A percentile compares a stretch with the other conserved stretches of the same genome.
Evolutionary conservation across 495 filamentous ascomycete genomes (phyloP).

Genomic region (Staphylotrichum tortipilum): DNA sequence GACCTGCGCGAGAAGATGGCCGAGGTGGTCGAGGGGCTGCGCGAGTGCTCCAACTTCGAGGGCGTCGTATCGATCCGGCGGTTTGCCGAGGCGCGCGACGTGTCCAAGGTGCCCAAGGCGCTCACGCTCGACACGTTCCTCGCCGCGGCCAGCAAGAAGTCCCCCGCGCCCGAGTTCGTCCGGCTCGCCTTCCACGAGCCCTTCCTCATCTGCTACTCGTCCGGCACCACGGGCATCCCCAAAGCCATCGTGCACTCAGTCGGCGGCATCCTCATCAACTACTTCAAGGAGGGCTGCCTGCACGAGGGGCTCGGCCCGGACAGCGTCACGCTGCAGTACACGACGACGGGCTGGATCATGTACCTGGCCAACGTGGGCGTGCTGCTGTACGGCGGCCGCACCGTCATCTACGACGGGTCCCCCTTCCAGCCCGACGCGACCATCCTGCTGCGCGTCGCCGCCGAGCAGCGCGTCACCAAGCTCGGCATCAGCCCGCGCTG

Average conservation of each 20-base stretch:
- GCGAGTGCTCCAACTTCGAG: constrained; percentile 47
- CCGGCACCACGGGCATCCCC: constrained; percentile 63
- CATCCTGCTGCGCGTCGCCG: constrained; percentile 51
- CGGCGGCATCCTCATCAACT: constrained; percentile 52
- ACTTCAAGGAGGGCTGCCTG: constrained; percentile 52
- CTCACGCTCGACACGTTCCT: constrained; percentile 49
- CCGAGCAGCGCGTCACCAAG: constrained; percentile 49
- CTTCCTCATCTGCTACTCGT: constrained; percentile 63
- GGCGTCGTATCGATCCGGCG: constrained; percentile 59
- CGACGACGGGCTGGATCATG: constrained; percentile 79
- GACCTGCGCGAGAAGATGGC: constrained; percentile 65
- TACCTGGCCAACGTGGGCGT: constrained; percentile 51
- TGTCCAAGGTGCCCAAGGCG: constrained; percentile 45
- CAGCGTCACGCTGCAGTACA: constrained; percentile 48
- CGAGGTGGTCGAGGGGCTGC: constrained; percentile 55
- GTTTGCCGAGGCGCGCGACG: constrained; percentile 51
- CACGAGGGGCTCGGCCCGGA: constrained; percentile 46
- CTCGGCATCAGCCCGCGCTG: constrained; percentile 68
- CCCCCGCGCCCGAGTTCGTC: constrained; percentile 40
- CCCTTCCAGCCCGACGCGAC: constrained; percentile 59
- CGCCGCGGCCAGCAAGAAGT: constrained; percentile 28
- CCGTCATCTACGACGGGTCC: constrained; percentile 67
- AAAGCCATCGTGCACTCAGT: constrained; percentile 69
- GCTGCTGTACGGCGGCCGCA: constrained; percentile 47
- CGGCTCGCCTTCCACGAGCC: constrained; percentile 58